Evolutionary conservation across 306 rosid genomes (phyloP).

Genomic region (Cicer yamashitae): DNA sequence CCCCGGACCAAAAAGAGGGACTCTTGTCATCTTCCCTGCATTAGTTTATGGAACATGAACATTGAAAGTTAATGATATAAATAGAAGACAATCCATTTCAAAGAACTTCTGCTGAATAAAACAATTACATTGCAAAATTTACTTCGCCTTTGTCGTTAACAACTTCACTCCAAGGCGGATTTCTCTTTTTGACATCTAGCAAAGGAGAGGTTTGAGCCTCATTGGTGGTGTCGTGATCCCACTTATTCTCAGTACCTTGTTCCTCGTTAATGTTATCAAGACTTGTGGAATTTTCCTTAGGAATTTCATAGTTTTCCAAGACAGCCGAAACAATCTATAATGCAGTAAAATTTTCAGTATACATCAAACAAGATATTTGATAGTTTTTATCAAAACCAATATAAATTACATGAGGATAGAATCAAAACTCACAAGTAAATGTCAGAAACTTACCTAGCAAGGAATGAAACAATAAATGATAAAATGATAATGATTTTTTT

Average conservation of each 20-base stretch:
- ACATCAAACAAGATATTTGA: slow-evolving; percentile 32
- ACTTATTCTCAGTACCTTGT: slow-evolving; percentile 51
- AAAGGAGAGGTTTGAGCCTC: slow-evolving; percentile 60
- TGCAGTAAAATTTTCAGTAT: slow-evolving; percentile 33
- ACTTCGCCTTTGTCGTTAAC: slow-evolving; percentile 68
- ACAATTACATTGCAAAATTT: slow-evolving; percentile 67
- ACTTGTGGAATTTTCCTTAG: slow-evolving; percentile 42
- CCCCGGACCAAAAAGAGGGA: slow-evolving; percentile 88
- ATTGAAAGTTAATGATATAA: slow-evolving; percentile 38
- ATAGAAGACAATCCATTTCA: slow-evolving; percentile 29
- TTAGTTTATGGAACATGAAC: slow-evolving; percentile 43
- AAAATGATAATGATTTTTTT: slow-evolving; percentile 9
- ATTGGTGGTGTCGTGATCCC: slow-evolving; percentile 62
- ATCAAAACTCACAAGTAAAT: slow-evolving; percentile 7
- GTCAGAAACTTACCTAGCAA: slow-evolving; percentile 18
- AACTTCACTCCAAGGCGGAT: slow-evolving; percentile 68
- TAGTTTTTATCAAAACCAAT: slow-evolving; percentile 24
- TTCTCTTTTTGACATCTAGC: slow-evolving; percentile 53
- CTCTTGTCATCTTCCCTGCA: slow-evolving; percentile 80
- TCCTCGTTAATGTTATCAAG: slow-evolving; percentile 40
- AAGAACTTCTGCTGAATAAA: slow-evolving; percentile 39
- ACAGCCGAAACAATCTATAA: slow-evolving; percentile 85
- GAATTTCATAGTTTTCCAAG: slow-evolving; percentile 78
- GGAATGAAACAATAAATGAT: slow-evolving; percentile 3
- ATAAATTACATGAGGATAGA: slow-evolving; percentile 19